Evolutionary conservation across 1,139 yeast genomes (phyloP).

Genomic region (Starmera stellimalicola): DNA sequence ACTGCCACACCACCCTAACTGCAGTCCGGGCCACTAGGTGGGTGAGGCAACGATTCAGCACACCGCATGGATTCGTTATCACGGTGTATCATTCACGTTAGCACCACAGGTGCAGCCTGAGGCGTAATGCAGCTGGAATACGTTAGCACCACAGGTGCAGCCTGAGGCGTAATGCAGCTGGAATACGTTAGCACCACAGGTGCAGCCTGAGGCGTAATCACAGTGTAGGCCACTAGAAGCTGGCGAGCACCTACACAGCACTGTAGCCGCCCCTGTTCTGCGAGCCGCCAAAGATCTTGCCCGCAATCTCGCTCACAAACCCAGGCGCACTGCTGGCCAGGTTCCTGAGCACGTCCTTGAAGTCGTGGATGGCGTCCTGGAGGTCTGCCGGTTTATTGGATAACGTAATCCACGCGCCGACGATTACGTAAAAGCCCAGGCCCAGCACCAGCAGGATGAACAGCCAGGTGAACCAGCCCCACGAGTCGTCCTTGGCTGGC

Average conservation of each 20-base stretch:
- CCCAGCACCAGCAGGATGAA: constrained; percentile 58
- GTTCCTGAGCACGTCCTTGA: constrained; percentile 59
- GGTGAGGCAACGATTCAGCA: too few relatives aligned
- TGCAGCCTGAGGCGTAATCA: too few relatives aligned
- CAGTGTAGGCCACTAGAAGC: neutral
- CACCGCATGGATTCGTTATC: too few relatives aligned
- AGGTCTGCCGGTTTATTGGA: constrained; percentile 31
- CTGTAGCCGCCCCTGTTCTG: constrained; percentile 77
- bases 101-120: too few relatives aligned
- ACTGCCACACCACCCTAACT: too few relatives aligned
- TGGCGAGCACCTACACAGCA: constrained; percentile 49
- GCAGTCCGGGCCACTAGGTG: too few relatives aligned
- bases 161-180: too few relatives aligned
- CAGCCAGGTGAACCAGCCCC: constrained; percentile 78
- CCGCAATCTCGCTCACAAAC: constrained; percentile 58
- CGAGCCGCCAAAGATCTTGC: constrained; percentile 56
- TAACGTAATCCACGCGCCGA: constrained; percentile 67
- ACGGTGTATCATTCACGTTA: too few relatives aligned
- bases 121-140: too few relatives aligned
- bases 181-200: too few relatives aligned
- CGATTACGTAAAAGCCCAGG: constrained; percentile 63
- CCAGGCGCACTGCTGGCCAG: constrained; percentile 59
- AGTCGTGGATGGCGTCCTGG: constrained; percentile 56
- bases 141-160: too few relatives aligned
- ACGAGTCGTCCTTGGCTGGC: constrained; percentile 34